phyloP scores from a whole-genome alignment of 1,139 yeast genomes.

The Wickerhamomyces sp. region DNA sequence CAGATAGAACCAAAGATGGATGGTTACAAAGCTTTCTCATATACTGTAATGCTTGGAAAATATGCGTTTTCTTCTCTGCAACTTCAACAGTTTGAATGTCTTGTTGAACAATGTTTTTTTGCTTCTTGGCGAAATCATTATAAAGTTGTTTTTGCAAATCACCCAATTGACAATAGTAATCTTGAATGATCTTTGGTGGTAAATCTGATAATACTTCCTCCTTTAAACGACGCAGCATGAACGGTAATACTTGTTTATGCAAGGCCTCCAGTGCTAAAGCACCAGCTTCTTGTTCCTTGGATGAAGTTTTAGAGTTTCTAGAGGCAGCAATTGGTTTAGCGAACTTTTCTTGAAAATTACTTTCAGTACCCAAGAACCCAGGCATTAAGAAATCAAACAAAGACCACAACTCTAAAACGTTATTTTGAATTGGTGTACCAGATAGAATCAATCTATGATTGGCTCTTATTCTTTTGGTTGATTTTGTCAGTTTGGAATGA shows the following conservation, averaged over 20 bases:
- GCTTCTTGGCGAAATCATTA: constrained; percentile 87
- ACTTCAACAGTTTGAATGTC: constrained; percentile 47
- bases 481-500: constrained; percentile 78
- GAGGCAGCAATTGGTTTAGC: constrained; percentile 97
- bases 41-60: constrained; percentile 95
- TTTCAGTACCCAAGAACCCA: constrained; percentile 94
- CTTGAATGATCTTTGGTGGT: constrained; percentile 98
- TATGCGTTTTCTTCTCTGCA: constrained; percentile 69
- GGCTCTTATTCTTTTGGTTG: constrained; percentile 78
- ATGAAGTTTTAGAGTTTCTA: constrained; percentile 82
- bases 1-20: constrained; percentile 86
- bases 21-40: constrained; percentile 97
- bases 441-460: constrained; percentile 88
- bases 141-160: constrained; percentile 85
- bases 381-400: constrained; percentile 98
- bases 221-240: constrained; percentile 90
- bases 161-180: constrained; percentile 92
- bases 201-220: constrained; percentile 94
- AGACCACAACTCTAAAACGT: constrained; percentile 95
- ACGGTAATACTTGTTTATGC: constrained; percentile 95
- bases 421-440: constrained; percentile 98
- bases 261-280: constrained; percentile 93
- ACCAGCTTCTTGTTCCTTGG: constrained; percentile 95
- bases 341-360: constrained; percentile 88
- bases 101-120: constrained; percentile 64